A percentile compares a stretch with the other conserved stretches of the same genome.
phyloP scores from a whole-genome alignment of 1,284 basidiomycete genomes.

The Thecaphora thlaspeos region DNA sequence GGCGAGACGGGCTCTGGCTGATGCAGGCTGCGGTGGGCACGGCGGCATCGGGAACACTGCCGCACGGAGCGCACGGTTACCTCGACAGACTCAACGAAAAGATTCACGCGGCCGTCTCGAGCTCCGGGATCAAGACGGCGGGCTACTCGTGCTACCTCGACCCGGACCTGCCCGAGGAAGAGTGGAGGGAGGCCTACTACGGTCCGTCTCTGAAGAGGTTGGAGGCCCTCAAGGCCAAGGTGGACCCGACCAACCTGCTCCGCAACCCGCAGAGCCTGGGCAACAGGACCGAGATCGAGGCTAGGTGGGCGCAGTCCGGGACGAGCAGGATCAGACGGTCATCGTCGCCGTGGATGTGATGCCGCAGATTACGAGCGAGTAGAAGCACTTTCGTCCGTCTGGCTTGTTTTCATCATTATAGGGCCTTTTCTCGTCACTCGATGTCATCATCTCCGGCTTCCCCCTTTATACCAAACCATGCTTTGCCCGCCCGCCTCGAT shows the following conservation, averaged over 20 bases:
- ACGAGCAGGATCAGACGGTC: no score
- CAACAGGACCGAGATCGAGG: not conserved
- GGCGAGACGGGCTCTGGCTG: constrained; percentile 49
- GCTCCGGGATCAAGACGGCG: constrained; percentile 12
- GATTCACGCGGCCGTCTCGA: constrained; percentile 19
- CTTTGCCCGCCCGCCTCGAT: no score
- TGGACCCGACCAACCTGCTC: constrained; percentile 41
- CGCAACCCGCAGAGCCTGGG: constrained; percentile 35
- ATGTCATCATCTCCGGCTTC: no score
- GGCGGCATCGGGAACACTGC: constrained; percentile 7
- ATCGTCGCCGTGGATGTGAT: no score
- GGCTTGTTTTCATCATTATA: no score
- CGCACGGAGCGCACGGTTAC: not conserved
- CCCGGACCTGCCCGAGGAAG: constrained; percentile 19
- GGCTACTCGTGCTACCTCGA: constrained; percentile 49
- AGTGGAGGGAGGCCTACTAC: constrained; percentile 44
- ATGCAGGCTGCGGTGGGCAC: constrained; percentile 44
- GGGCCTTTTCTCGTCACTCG: no score
- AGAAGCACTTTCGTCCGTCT: no score
- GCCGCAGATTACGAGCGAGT: no score
- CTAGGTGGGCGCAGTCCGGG: no score
- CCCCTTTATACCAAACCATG: no score
- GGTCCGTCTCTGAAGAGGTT: constrained; percentile 25
- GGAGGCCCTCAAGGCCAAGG: constrained; percentile 31
- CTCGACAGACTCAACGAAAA: constrained; percentile 19